Conservation (phyloP, 305 asterid genomes). For the Caryopteris hybrid region DNA sequence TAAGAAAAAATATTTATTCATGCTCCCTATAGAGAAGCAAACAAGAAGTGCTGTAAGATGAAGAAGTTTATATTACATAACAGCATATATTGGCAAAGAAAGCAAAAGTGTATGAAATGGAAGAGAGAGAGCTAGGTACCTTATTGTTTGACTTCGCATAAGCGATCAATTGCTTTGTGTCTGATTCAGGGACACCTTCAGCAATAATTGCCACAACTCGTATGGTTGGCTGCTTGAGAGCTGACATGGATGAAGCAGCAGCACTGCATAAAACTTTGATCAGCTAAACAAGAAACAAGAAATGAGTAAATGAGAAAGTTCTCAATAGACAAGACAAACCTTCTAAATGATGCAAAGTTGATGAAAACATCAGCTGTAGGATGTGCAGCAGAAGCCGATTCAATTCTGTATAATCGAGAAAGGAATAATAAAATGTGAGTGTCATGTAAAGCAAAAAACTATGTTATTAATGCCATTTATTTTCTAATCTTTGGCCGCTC, state of each 20-base stretch:
- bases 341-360: slow-evolving; percentile 84
- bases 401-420: slow-evolving; percentile 37
- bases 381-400: slow-evolving; percentile 88
- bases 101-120: not conserved
- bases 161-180: slow-evolving; percentile 74
- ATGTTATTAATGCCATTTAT: not conserved
- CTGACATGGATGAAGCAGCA: slow-evolving; percentile 85
- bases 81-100: not conserved
- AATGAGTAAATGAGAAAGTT: not conserved
- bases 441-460: not conserved
- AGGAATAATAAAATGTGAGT: not conserved
- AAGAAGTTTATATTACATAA: not conserved
- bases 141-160: slow-evolving; percentile 78
- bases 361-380: slow-evolving; percentile 94
- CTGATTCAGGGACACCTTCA: slow-evolving; percentile 88
- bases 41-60: not conserved
- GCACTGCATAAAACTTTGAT: slow-evolving; percentile 44
- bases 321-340: slow-evolving; percentile 35
- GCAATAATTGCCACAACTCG: slow-evolving; percentile 86
- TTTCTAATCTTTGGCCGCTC: not conserved
- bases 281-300: slow-evolving; percentile 1
- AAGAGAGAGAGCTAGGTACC: slow-evolving; percentile 25
- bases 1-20: not conserved
- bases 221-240: slow-evolving; percentile 81
- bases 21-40: not conserved